Evolutionary conservation across 352 stramenopile species (phyloP).

Genomic region (Pythium apleroticum): DNA sequence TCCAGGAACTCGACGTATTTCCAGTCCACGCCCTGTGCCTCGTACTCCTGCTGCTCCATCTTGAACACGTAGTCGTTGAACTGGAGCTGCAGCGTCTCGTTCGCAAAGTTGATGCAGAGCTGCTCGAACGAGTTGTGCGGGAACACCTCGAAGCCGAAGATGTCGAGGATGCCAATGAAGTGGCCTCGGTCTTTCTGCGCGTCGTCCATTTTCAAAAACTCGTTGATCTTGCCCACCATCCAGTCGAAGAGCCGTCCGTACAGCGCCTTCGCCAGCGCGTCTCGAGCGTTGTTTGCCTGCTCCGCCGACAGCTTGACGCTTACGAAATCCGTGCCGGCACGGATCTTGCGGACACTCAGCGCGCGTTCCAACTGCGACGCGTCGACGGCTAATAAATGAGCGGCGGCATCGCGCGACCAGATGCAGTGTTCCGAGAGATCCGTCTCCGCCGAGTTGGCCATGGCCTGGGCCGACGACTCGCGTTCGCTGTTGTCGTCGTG

Average conservation of each 20-base stretch:
- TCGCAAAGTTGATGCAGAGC: constrained; percentile 90
- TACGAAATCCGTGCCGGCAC: constrained; percentile 79
- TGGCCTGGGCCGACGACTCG: constrained; percentile 33
- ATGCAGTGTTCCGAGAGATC: constrained; percentile 63
- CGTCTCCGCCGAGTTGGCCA: constrained; percentile 26
- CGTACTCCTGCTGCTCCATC: constrained; percentile 83
- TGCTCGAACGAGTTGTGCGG: constrained; percentile 90
- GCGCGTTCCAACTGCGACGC: constrained; percentile 68
- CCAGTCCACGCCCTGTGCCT: constrained; percentile 79
- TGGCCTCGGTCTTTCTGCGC: constrained; percentile 62
- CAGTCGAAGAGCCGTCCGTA: constrained; percentile 91
- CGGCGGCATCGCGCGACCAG: constrained; percentile 72
- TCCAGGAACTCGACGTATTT: constrained; percentile 85
- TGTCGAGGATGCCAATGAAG: constrained; percentile 91
- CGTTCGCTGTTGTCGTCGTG: constrained; percentile 61
- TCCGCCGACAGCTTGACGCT: constrained; percentile 82
- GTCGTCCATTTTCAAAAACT: constrained; percentile 81
- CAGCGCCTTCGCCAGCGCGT: constrained; percentile 81
- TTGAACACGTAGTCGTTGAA: constrained; percentile 91
- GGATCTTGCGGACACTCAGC: constrained; percentile 79
- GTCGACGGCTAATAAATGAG: constrained; percentile 69
- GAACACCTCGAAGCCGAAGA: constrained; percentile 94
- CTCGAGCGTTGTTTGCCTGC: constrained; percentile 80
- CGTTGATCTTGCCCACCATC: constrained; percentile 89
- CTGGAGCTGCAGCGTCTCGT: constrained; percentile 87